phyloP scores from a whole-genome alignment of 148 eudicot genomes.

The Oxyria digyna region DNA sequence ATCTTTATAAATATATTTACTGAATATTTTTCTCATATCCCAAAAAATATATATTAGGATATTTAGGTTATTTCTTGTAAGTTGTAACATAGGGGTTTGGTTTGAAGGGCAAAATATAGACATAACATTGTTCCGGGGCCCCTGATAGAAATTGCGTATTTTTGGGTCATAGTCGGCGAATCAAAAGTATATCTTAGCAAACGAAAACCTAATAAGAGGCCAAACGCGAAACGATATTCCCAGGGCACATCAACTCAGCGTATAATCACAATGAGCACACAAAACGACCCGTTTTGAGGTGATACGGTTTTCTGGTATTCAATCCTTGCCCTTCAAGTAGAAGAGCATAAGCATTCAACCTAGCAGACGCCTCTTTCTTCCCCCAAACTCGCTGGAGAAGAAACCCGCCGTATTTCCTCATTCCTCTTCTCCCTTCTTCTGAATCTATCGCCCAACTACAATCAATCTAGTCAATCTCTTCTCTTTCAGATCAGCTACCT shows the following conservation, averaged over 20 bases:
- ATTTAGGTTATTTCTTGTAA: no score
- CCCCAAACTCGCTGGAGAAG: not conserved
- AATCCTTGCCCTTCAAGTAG: not conserved
- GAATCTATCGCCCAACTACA: not conserved
- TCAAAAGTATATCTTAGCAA: not conserved
- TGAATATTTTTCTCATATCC: no score
- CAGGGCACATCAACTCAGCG: not conserved
- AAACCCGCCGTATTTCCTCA: not conserved
- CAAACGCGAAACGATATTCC: not conserved
- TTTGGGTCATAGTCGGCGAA: not conserved
- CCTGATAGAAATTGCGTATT: not conserved
- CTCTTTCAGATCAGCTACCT: slow-evolving; percentile 1
- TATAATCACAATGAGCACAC: not conserved
- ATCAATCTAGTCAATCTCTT: not conserved
- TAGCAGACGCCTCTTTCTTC: slow-evolving; percentile 3
- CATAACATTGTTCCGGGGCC: not conserved
- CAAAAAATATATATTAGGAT: no score
- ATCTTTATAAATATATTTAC: no score
- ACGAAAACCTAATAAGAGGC: not conserved
- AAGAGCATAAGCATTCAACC: not conserved
- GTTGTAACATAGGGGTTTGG: no score
- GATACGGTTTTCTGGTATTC: slow-evolving; percentile 2
- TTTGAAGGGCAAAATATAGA: not conserved
- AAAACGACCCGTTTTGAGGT: not conserved
- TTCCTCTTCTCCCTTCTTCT: not conserved